phyloP scores from a whole-genome alignment of 208 protist genomes.

The Strigomonas culicis region DNA sequence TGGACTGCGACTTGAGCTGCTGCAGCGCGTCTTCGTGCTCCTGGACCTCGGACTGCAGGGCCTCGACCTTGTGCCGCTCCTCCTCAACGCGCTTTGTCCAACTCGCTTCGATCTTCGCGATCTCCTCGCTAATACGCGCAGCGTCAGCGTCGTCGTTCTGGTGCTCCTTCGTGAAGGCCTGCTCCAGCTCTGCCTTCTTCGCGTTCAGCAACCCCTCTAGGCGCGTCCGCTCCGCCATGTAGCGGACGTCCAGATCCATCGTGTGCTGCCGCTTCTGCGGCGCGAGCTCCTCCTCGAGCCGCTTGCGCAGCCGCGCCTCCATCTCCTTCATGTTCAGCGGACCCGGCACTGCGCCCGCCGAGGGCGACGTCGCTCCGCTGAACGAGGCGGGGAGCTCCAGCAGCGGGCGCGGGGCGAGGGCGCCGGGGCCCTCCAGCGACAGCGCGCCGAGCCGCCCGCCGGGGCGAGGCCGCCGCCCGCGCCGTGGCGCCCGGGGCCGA shows the following conservation, averaged over 20 bases:
- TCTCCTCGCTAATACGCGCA: not conserved
- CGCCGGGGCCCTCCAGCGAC: not conserved
- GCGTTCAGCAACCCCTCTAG: constrained; percentile 18
- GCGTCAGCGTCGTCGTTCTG: not conserved
- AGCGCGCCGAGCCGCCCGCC: constrained; percentile 12
- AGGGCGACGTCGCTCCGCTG: constrained; percentile 3
- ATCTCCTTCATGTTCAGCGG: constrained; percentile 40
- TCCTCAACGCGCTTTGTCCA: constrained; percentile 13
- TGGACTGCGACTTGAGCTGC: constrained; percentile 10
- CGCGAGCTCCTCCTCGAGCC: constrained; percentile 54
- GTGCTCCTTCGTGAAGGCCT: constrained; percentile 7
- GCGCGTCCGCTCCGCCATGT: constrained; percentile 20
- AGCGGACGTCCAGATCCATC: constrained; percentile 31
- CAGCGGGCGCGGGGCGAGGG: constrained; percentile 11
- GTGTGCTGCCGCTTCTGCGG: constrained; percentile 27
- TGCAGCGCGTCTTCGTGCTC: constrained; percentile 1
- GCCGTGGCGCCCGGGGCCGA: constrained; percentile 1
- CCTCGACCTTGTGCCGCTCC: constrained; percentile 17
- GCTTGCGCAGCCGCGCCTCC: constrained; percentile 46
- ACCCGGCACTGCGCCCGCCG: not conserved
- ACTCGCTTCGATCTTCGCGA: constrained; percentile 5
- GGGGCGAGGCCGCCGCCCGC: not conserved
- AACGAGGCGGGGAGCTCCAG: constrained; percentile 22
- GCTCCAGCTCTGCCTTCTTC: not conserved
- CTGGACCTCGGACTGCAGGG: constrained; percentile 18